A percentile compares a stretch with the other conserved stretches of the same genome.
phyloP scores from a whole-genome alignment of 495 filamentous ascomycete species.

The Aspergillus campestris region DNA sequence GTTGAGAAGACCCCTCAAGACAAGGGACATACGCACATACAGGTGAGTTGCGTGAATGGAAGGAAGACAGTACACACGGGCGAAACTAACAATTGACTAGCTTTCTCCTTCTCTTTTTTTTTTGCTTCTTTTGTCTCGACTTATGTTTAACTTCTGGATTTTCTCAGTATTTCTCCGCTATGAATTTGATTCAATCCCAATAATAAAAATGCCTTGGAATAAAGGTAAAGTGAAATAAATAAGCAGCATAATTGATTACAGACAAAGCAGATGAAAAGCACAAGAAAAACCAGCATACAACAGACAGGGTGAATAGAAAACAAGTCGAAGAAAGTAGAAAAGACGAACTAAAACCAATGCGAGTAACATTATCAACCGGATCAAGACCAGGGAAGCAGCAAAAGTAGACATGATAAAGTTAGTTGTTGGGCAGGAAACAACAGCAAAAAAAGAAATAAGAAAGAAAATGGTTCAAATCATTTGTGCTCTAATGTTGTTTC shows the following conservation, averaged over 20 bases:
- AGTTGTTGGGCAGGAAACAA: neutral
- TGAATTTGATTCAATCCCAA: neutral
- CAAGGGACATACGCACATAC: too few species aligned
- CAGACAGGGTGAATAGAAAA: neutral
- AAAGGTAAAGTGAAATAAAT: neutral
- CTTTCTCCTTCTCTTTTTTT: neutral
- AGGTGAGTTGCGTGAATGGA: too few species aligned
- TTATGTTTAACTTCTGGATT: neutral
- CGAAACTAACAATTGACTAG: neutral
- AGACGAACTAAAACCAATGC: neutral
- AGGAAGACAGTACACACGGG: neutral
- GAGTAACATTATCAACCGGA: neutral
- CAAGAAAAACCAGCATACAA: neutral
- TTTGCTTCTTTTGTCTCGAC: neutral
- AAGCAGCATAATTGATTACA: neutral
- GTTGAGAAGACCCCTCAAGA: too few species aligned
- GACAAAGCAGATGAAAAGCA: neutral
- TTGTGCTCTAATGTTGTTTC: conserved; percentile 12
- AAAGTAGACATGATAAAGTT: neutral
- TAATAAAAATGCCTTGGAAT: neutral
- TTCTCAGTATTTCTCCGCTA: neutral
- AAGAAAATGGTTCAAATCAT: neutral
- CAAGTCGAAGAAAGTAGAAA: neutral
- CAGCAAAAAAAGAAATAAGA: neutral
- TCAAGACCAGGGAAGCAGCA: neutral